Evolutionary conservation across 768 basidiomycete genomes (phyloP).

Genomic region (Agrocybe praecox): DNA sequence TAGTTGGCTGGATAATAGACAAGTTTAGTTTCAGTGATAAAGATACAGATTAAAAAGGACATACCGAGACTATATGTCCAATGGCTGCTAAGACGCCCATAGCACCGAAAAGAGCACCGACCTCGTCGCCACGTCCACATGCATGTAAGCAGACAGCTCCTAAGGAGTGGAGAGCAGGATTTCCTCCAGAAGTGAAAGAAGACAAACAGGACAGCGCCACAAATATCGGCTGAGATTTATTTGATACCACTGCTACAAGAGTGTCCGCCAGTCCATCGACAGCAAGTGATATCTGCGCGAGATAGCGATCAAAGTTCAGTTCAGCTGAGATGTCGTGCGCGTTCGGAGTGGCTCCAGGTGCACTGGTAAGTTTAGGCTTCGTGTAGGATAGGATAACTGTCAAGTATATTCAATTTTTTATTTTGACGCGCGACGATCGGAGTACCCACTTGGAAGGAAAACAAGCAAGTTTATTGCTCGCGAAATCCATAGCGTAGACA

Average conservation of each 20-base stretch:
- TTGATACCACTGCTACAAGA: conserved; percentile 55
- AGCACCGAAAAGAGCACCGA: conserved; percentile 72
- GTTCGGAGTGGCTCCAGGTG: conserved; percentile 27
- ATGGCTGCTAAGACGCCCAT: conserved; percentile 68
- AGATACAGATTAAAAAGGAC: conserved; percentile 14
- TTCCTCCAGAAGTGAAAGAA: conserved; percentile 67
- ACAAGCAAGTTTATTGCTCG: conserved; percentile 69
- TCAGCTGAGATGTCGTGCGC: conserved; percentile 57
- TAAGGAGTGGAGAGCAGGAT: conserved; percentile 72
- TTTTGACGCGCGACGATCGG: neutral
- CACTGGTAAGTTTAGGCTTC: conserved; percentile 48
- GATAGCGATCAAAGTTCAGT: conserved; percentile 67
- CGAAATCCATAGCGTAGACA: conserved; percentile 66
- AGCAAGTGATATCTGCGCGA: conserved; percentile 65
- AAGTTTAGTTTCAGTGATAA: neutral
- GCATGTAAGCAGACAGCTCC: conserved; percentile 68
- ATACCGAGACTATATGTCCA: conserved; percentile 62
- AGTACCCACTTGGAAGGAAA: conserved; percentile 63
- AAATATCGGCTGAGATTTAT: conserved; percentile 55
- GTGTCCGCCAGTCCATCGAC: conserved; percentile 67
- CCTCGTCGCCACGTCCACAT: conserved; percentile 43
- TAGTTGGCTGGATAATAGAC: conserved; percentile 49
- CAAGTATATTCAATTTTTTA: neutral
- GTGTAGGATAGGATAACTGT: conserved; percentile 63
- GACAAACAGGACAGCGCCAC: conserved; percentile 62